A percentile compares a stretch with the other conserved stretches of the same genome.
Conservation (phyloP, 495 filamentous ascomycete genomes). For the Rhizodiscina lignyota region DNA sequence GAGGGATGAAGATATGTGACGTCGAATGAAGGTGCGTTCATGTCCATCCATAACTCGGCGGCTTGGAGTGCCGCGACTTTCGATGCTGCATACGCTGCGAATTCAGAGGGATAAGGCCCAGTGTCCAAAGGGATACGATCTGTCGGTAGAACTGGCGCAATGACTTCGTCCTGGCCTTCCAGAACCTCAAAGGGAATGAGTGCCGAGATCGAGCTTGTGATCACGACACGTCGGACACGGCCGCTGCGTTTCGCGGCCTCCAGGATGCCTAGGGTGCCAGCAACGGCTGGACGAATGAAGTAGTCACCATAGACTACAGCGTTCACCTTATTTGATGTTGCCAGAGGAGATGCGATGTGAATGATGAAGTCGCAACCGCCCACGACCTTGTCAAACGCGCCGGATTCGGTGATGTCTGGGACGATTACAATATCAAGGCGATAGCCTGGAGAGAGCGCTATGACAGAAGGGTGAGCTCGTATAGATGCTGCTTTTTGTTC, state of each 20-base stretch:
- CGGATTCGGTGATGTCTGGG: slow-evolving; percentile 21
- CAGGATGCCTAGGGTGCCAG: slow-evolving; percentile 12
- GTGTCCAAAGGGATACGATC: slow-evolving; percentile 4
- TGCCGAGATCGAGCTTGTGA: slow-evolving; percentile 19
- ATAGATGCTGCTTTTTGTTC: slow-evolving; percentile 5
- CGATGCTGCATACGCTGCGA: slow-evolving; percentile 6
- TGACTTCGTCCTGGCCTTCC: too few species aligned
- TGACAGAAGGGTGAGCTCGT: slow-evolving; percentile 3
- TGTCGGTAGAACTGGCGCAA: slow-evolving; percentile 1
- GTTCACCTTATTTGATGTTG: neutral
- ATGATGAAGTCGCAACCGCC: slow-evolving; percentile 23
- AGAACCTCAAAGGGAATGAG: slow-evolving; percentile 3
- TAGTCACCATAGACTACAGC: neutral
- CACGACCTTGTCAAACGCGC: slow-evolving; percentile 21
- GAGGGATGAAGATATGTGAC: slow-evolving; percentile 6
- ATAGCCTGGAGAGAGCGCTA: slow-evolving; percentile 2
- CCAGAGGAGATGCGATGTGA: slow-evolving; percentile 23
- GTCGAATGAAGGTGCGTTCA: slow-evolving; percentile 4
- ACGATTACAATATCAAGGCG: slow-evolving; percentile 20
- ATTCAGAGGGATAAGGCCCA: slow-evolving; percentile 4
- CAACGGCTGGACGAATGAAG: slow-evolving; percentile 17
- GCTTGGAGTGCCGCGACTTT: slow-evolving; percentile 7
- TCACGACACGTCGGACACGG: slow-evolving; percentile 17
- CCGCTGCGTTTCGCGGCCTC: slow-evolving; percentile 14
- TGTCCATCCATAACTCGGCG: slow-evolving; percentile 6